Evolutionary conservation across 1,139 yeast species (phyloP).

Genomic region (Geotrichum reessii): DNA sequence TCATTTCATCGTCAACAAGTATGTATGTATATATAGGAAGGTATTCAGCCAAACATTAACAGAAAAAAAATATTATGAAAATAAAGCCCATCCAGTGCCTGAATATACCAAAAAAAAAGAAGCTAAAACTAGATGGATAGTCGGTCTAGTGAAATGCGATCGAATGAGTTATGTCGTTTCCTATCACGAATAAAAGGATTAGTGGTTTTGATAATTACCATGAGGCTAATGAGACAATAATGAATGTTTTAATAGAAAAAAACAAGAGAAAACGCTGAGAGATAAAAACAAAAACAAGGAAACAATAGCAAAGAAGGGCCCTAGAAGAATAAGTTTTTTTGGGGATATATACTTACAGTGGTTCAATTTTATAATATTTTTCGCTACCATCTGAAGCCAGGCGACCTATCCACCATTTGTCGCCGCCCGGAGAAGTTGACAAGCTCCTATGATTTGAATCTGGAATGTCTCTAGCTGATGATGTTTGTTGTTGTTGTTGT

Average conservation of each 20-base stretch:
- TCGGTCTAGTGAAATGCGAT: conserved; percentile 31
- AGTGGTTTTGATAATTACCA: neutral
- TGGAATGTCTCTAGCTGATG: neutral
- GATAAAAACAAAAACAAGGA: neutral
- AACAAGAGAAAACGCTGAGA: neutral
- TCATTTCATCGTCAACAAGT: neutral
- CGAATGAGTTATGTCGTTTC: conserved; percentile 28
- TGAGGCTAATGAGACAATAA: no score
- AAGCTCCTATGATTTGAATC: conserved; percentile 2
- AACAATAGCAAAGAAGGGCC: no score
- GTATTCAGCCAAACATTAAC: neutral
- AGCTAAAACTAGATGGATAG: conserved; percentile 25
- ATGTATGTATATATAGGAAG: neutral
- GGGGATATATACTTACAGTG: conserved; percentile 20
- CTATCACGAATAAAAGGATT: neutral
- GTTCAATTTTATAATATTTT: conserved; percentile 30
- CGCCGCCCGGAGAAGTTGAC: conserved; percentile 19
- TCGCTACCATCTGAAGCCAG: conserved; percentile 32
- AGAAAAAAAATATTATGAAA: no score
- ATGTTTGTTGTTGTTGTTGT: conserved; percentile 18
- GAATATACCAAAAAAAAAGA: neutral
- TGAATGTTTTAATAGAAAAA: no score
- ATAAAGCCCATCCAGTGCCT: neutral
- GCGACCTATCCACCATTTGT: conserved; percentile 36
- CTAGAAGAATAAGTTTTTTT: neutral